A percentile compares a stretch with the other conserved stretches of the same genome.
Conservation (phyloP, 352 stramenopile species). For the Phytopythium helicoides region DNA sequence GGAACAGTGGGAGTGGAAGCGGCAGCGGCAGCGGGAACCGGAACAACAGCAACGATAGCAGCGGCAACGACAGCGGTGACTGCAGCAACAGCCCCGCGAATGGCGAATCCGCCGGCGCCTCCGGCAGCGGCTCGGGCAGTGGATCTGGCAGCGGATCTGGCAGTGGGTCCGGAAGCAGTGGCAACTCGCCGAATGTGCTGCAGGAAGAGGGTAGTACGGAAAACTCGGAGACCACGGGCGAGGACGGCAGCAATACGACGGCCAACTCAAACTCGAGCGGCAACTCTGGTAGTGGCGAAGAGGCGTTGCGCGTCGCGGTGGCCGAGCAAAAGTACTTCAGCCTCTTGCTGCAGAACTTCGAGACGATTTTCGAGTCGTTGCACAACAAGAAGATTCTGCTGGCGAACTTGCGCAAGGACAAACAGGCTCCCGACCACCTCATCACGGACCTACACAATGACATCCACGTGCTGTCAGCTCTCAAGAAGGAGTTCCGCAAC, state of each 20-base stretch:
- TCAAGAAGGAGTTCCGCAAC: constrained; percentile 81
- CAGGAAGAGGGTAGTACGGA: constrained; percentile 55
- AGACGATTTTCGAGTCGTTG: constrained; percentile 80
- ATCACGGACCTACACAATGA: constrained; percentile 77
- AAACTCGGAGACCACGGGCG: constrained; percentile 79
- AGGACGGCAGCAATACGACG: constrained; percentile 56
- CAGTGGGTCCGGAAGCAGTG: constrained; percentile 19
- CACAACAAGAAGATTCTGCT: constrained; percentile 85
- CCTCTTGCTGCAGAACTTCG: constrained; percentile 79
- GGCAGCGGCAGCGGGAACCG: constrained; percentile 1
- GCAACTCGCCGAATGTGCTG: constrained; percentile 22
- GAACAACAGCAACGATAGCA: constrained; percentile 5
- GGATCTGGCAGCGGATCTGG: constrained; percentile 7
- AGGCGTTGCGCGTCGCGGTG: constrained; percentile 50
- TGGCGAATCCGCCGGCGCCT: not conserved
- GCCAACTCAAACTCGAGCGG: constrained; percentile 48
- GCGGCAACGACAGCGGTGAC: not conserved
- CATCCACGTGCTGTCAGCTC: constrained; percentile 74
- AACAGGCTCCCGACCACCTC: constrained; percentile 60
- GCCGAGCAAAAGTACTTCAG: constrained; percentile 81
- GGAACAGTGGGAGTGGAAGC: not conserved
- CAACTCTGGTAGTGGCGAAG: constrained; percentile 31
- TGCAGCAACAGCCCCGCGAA: constrained; percentile 2
- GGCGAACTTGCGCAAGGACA: constrained; percentile 66
- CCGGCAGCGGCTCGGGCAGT: not conserved